Evolutionary conservation across 208 protist genomes (phyloP).

Genomic region (Acanthamoeba triangularis): DNA sequence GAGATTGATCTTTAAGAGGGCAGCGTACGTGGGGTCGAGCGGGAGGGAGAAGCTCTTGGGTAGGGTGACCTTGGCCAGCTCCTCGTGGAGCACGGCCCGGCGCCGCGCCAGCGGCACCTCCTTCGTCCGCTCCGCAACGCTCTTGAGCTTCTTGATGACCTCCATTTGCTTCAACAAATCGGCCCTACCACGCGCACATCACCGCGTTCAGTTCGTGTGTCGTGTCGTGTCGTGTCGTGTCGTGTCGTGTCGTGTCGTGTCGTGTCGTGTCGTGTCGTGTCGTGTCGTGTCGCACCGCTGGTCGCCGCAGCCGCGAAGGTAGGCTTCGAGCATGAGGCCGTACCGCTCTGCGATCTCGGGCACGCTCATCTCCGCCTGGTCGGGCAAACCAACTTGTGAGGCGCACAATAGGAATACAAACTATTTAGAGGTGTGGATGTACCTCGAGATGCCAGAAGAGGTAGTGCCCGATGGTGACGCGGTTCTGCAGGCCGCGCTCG

Average conservation of each 20-base stretch:
- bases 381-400: no score
- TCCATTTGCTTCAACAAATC: slow-evolving; percentile 72
- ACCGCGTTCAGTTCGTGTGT: not conserved
- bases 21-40: slow-evolving; percentile 66
- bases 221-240: not conserved
- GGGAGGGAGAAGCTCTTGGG: slow-evolving; percentile 62
- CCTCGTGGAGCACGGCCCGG: slow-evolving; percentile 67
- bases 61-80: slow-evolving; percentile 48
- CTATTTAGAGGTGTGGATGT: slow-evolving; percentile 52
- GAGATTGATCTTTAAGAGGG: not conserved
- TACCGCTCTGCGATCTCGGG: slow-evolving; percentile 84
- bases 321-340: slow-evolving; percentile 87
- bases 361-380: slow-evolving; percentile 86
- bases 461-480: slow-evolving; percentile 86
- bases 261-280: not conserved
- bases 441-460: slow-evolving; percentile 91
- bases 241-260: not conserved
- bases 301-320: slow-evolving; percentile 82
- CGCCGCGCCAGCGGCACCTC: slow-evolving; percentile 63
- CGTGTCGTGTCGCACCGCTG: not conserved
- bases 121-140: slow-evolving; percentile 49
- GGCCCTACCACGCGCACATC: not conserved
- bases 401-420: not conserved
- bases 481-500: slow-evolving; percentile 86
- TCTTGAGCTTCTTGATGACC: slow-evolving; percentile 65